Evolutionary conservation across 108 stramenopile genomes (phyloP).

Genomic region (Nitzschia sp.): DNA sequence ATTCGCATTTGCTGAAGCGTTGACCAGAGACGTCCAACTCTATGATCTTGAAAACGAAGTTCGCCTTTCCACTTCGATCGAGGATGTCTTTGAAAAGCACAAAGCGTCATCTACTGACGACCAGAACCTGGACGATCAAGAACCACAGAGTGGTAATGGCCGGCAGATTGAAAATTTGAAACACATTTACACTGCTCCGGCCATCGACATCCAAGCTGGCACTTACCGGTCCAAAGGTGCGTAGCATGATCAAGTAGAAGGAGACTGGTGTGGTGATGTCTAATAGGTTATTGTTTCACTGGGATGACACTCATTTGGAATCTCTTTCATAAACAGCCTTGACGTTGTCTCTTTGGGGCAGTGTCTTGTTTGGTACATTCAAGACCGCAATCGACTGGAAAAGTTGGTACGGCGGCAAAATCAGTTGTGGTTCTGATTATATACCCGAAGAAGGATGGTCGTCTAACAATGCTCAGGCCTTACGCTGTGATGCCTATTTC

Average conservation of each 20-base stretch:
- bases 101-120: neutral
- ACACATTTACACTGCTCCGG: slow-evolving; percentile 16
- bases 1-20: slow-evolving; percentile 24
- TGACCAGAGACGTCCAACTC: slow-evolving; percentile 33
- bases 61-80: slow-evolving; percentile 13
- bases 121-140: too few species aligned
- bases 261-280: neutral
- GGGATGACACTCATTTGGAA: neutral
- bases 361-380: neutral
- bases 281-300: too few species aligned
- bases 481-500: neutral
- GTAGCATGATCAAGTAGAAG: neutral
- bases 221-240: slow-evolving; percentile 31
- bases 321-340: neutral
- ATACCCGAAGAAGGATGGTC: neutral
- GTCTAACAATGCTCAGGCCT: neutral
- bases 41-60: slow-evolving; percentile 43
- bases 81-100: slow-evolving; percentile 33
- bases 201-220: slow-evolving; percentile 35
- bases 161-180: slow-evolving; percentile 4
- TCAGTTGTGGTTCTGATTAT: neutral
- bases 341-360: neutral
- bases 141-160: neutral
- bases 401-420: too few species aligned
- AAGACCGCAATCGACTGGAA: neutral